Evolutionary conservation across 2,329 filamentous ascomycete species (phyloP), one percentile per base, ranked within the genome.

Genomic region (Monilinia laxa): DNA sequence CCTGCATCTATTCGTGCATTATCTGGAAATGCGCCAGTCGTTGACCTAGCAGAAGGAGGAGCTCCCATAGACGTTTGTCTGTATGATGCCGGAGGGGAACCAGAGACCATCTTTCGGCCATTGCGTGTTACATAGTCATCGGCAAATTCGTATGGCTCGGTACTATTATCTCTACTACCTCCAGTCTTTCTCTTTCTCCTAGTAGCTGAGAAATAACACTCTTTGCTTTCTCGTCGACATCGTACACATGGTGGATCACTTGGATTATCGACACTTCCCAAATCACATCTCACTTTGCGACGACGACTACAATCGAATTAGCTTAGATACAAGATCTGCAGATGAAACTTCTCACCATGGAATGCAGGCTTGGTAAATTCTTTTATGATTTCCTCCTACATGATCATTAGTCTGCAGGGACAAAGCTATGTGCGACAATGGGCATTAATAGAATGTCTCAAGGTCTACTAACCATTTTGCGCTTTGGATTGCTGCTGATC

Each of bases 151-250:
- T 74, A 74, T 4, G 76, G 76, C 67, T 82, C 80, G 66, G 79
- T 79, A 64, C 84, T 83, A 25, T 80, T 83, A 47, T 81, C 73
- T 73, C 80, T 63, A 74, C 78, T 80, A 79, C 83, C 85, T 71
- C 90, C 82, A 58, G 84, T 84, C 83, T 95, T 96, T 76, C 93
- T 87, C 87, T 98, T 98, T 76, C 95, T 88, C 62, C 95, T 86
- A 42, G 93, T 98, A 25, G 93, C 92, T 70, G 93, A 96, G 82
- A 99, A 99, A 84, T 90, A 96, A 82, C 95, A 99, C 75, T 97
- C 90, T 78, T 98, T 98, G 81, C 90, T 92, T 82, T 99, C 95
- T 72, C 95, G 89, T 64, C 93, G 90, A 78, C 95, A 99, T 76
- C 95, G 88, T 68, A 94, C 91, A 78, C 95, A 99, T 2, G 95